phyloP scores from a whole-genome alignment of 78 protist genomes.

The Tieghemostelium lacteum region DNA sequence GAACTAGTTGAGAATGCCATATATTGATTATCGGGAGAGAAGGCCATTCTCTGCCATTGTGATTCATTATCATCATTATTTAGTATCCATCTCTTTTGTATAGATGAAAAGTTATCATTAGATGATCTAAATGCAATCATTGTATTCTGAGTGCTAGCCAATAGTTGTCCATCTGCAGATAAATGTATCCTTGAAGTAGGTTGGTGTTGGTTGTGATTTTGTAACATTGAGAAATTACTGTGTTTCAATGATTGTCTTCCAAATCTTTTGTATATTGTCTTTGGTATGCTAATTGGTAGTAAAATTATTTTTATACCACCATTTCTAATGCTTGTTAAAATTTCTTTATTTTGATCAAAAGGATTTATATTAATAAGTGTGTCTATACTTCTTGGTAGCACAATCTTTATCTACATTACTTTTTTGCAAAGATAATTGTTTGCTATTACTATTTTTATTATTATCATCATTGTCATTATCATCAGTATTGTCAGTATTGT shows the following conservation, averaged over 20 bases:
- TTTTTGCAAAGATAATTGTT: constrained; percentile 10
- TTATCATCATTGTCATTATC: background rate
- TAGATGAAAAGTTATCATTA: constrained; percentile 56
- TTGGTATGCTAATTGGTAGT: constrained; percentile 16
- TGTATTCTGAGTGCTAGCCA: constrained; percentile 49
- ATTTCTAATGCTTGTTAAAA: background rate
- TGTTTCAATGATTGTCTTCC: constrained; percentile 35
- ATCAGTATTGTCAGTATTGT: background rate
- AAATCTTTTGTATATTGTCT: constrained; percentile 6
- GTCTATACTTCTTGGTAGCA: too few species aligned
- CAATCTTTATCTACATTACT: too few species aligned
- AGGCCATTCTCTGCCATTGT: constrained; percentile 73
- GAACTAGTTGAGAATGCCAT: constrained; percentile 72
- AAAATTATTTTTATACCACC: too few species aligned
- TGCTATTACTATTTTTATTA: too few species aligned
- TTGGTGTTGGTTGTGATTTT: constrained; percentile 32
- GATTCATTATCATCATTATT: constrained; percentile 40
- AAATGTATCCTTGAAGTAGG: constrained; percentile 20
- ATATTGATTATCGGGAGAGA: constrained; percentile 47
- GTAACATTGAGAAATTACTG: constrained; percentile 41
- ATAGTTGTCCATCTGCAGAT: constrained; percentile 48
- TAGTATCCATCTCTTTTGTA: constrained; percentile 46
- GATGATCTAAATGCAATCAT: constrained; percentile 26
- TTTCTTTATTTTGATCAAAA: background rate
- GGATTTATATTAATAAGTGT: too few species aligned